Evolutionary conservation across 2,329 filamentous ascomycete species (phyloP), one percentile per base, ranked within the genome.

Genomic region (Cladophialophora psammophila): DNA sequence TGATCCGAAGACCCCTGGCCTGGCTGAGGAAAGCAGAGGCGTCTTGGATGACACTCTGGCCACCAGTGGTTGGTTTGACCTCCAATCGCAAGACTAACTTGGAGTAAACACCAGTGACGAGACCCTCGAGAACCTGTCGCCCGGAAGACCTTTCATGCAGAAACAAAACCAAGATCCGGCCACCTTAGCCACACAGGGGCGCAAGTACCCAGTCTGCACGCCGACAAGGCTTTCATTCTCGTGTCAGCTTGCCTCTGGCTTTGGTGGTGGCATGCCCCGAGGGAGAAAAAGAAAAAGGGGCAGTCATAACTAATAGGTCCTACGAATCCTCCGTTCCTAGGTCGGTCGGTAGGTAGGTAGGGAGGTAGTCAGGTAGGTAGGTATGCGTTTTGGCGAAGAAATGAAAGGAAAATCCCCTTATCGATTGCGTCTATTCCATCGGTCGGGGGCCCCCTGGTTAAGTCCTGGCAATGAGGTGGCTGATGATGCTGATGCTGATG

Each of bases 1-100:
- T 45, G 60, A 38, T 42, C 65, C 65, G 60, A 52, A 75, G 26
- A 77, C 64, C 76, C 45, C 76, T 26, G 74, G 74, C 31, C 68
- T 75, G 31, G 61, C 59, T 63, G 55, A 64, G 18, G 35, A 38
- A 42, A 42, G 40, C 40, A 42, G 40, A 42, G n/a, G 40, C 40
- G 4, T 36, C 57, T 36, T 60, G 57, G 15, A 60, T 35, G 38
- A 57, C 10, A 42, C 56, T 54, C 57, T 54, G 53, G 35, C 20
- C 40, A 50, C 26, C 54, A 61, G 35, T 50, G 45, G 58, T 55
- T 34, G 38, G 31, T 13, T 32, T 34, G 26, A 7, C 18, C 10
- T 26, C 26, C 63, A 42, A 58, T 62, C 62, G 58, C 45, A 55
- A 56, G 38, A 32, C 61, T 60, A 63, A 61, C 38, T n/a, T 13